Evolutionary conservation across 2,329 filamentous ascomycete genomes (phyloP).

Genomic region (Aureobasidium lini): DNA sequence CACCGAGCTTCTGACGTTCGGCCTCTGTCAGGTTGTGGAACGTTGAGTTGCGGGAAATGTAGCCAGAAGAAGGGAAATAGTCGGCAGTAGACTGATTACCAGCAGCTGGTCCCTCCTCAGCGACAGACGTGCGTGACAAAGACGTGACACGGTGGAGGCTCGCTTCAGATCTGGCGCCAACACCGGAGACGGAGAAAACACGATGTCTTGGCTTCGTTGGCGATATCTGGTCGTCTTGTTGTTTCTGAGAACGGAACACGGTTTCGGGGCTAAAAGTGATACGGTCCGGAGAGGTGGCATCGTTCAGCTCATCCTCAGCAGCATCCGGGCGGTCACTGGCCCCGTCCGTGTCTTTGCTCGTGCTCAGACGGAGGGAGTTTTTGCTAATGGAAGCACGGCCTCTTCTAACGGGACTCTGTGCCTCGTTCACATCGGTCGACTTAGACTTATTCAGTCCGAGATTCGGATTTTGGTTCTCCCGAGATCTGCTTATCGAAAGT

Average conservation of each 20-base stretch:
- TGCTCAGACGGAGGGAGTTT: background rate
- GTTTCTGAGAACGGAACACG: slow-evolving; percentile 17
- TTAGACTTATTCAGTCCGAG: background rate
- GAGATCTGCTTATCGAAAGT: background rate
- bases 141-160: slow-evolving; percentile 19
- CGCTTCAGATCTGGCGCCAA: slow-evolving; percentile 27
- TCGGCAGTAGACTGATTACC: slow-evolving; percentile 5
- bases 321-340: background rate
- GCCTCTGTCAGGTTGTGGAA: slow-evolving; percentile 47
- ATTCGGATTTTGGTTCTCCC: background rate
- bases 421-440: background rate
- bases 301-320: background rate
- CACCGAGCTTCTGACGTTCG: slow-evolving; percentile 52
- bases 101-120: background rate
- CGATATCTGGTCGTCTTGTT: background rate
- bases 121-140: background rate
- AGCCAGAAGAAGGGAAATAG: slow-evolving; percentile 15
- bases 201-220: background rate
- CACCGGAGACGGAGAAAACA: slow-evolving; percentile 18
- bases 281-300: slow-evolving; percentile 12
- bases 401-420: background rate
- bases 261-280: slow-evolving; percentile 27
- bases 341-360: background rate
- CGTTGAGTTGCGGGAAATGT: slow-evolving; percentile 45
- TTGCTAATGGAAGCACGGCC: background rate